Evolutionary conservation across 345 rosid species (phyloP).

Genomic region (Trapa bicornis): DNA sequence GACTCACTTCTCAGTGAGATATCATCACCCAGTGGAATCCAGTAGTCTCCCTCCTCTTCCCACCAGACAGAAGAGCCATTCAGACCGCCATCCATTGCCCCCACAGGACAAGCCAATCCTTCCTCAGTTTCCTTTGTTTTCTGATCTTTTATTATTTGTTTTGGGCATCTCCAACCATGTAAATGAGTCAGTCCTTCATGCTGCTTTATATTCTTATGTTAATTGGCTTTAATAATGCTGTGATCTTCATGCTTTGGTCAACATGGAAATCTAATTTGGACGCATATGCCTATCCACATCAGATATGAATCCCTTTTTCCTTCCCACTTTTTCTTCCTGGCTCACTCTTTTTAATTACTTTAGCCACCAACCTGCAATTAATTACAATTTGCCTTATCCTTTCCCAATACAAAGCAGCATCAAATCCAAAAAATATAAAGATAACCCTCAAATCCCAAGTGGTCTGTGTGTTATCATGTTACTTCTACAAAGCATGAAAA

Average conservation of each 20-base stretch:
- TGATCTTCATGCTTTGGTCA: neutral
- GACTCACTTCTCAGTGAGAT: neutral
- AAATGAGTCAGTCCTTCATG: neutral
- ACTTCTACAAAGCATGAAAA: no score
- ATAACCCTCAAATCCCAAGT: no score
- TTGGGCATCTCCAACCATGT: no score
- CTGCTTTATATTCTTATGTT: neutral
- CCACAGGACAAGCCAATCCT: neutral
- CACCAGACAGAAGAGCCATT: neutral
- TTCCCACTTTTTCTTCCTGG: neutral
- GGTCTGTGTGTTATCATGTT: no score
- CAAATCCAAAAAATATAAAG: no score
- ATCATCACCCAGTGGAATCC: neutral
- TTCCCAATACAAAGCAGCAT: no score
- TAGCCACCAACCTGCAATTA: no score
- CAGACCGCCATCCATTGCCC: neutral
- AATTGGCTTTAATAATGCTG: neutral
- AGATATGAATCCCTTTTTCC: neutral
- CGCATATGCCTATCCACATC: neutral
- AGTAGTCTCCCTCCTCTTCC: neutral
- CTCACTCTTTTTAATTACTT: neutral
- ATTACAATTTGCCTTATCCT: no score
- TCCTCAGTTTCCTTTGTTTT: neutral
- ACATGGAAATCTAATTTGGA: neutral
- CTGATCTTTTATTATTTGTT: no score